Conservation (phyloP, 192 early-diverging fungal species). For the Endogone sp. region DNA sequence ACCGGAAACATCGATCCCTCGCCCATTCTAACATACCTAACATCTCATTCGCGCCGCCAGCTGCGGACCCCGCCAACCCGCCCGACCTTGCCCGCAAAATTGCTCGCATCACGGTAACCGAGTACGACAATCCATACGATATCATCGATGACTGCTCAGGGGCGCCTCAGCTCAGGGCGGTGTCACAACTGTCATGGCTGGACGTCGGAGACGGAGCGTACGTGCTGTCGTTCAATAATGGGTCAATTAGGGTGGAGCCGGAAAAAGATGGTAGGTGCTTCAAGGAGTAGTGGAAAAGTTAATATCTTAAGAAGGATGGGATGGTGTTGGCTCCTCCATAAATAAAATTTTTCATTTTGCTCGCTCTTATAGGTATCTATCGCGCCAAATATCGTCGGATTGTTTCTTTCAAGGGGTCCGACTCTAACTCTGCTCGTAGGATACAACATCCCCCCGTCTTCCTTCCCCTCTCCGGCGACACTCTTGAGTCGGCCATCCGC, state of each 20-base stretch:
- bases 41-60: slow-evolving; percentile 8
- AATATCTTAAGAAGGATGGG: slow-evolving; percentile 4
- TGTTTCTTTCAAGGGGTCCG: not conserved
- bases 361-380: slow-evolving; percentile 19
- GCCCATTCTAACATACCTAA: not conserved
- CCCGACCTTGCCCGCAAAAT: slow-evolving; percentile 8
- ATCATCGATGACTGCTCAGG: slow-evolving; percentile 36
- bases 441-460: slow-evolving; percentile 2
- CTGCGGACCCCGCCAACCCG: not conserved
- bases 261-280: slow-evolving; percentile 13
- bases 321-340: not conserved
- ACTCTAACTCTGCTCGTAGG: not conserved
- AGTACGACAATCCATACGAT: slow-evolving; percentile 49
- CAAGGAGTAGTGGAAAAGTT: not conserved
- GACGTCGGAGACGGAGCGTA: slow-evolving; percentile 30
- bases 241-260: slow-evolving; percentile 26
- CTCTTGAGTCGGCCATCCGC: slow-evolving; percentile 48
- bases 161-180: slow-evolving; percentile 2
- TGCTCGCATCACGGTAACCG: slow-evolving; percentile 34
- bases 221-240: slow-evolving; percentile 23
- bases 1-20: no score
- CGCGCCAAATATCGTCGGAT: slow-evolving; percentile 7
- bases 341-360: slow-evolving; percentile 1
- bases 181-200: slow-evolving; percentile 42
- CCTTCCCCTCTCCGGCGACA: slow-evolving; percentile 40